Evolutionary conservation across 2,329 filamentous ascomycete genomes (phyloP).

Genomic region (Colletotrichum acutatum): DNA sequence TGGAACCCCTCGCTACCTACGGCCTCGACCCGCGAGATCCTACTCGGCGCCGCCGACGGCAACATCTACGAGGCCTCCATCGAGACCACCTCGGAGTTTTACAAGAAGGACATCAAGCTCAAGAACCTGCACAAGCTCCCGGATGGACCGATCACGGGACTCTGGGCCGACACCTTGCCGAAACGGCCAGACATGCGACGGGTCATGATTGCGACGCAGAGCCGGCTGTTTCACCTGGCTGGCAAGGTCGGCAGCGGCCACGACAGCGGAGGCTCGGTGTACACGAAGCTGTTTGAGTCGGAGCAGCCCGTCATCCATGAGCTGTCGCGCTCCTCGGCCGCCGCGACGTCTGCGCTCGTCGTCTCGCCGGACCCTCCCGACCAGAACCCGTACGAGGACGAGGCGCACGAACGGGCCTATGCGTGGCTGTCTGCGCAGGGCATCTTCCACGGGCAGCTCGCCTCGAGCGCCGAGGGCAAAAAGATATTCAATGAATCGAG

Average conservation of each 20-base stretch:
- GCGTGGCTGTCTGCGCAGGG: conserved; percentile 93
- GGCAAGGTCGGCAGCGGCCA: conserved; percentile 80
- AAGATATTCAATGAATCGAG: conserved; percentile 84
- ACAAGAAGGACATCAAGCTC: conserved; percentile 90
- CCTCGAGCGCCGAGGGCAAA: conserved; percentile 73
- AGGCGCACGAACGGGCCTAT: conserved; percentile 76
- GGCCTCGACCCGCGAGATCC: conserved; percentile 92
- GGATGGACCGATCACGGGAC: conserved; percentile 84
- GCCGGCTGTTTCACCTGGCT: conserved; percentile 81
- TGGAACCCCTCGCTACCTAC: conserved; percentile 96
- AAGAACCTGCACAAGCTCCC: conserved; percentile 84
- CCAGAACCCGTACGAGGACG: conserved; percentile 62
- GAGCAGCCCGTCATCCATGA: conserved; percentile 85
- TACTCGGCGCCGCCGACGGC: conserved; percentile 91
- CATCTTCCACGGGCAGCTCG: conserved; percentile 85
- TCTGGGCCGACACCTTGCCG: conserved; percentile 82
- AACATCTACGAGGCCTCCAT: conserved; percentile 96
- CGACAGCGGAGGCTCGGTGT: conserved; percentile 87
- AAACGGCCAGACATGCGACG: conserved; percentile 78
- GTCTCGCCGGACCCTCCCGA: conserved; percentile 81
- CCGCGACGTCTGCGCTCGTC: conserved; percentile 74
- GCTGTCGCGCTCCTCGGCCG: conserved; percentile 67
- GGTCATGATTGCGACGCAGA: conserved; percentile 83
- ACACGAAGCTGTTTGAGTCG: conserved; percentile 86
- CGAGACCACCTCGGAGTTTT: conserved; percentile 94